Base-by-base conservation (phyloP, 148 eudicot species). In the Spergularia bocconei region DNA sequence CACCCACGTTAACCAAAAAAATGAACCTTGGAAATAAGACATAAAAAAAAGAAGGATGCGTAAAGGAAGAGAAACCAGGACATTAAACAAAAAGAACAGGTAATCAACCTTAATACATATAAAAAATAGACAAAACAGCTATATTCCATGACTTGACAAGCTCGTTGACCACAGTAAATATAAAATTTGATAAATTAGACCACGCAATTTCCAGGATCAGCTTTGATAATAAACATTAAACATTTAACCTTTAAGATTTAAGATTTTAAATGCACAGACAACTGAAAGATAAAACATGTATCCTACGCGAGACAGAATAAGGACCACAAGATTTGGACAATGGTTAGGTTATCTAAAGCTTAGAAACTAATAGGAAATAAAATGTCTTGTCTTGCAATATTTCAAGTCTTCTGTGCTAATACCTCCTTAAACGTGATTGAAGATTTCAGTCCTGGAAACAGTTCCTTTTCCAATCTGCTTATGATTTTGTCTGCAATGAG, bases 401-500 rank as follows among this genome's bases (percentile, higher is more conserved):
- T 2, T 29, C n/a, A 52, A 67, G 14, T 58, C 19, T 50, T 58
- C 48, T 20, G 21, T 15, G 9, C 58, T 11, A 41, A 25, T 88
- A 92, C 97, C 99, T 95, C 99, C 77, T 84, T 91, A 77, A 92
- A 92, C 33, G 84, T 78, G 77, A 92, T 88, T 16, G 96, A 84
- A 55, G 92, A 83, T 83, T 88, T 87, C 41, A 95, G 92, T 63
- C 99, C 99, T 4, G 99, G 99, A 84, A 95, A 92, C 51, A 95
- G 77, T 79, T 86, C 92, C 69, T 84, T 80, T 83, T 92, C 97
- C 77, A 95, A 89, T 84, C 99, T 89, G 87, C 91, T 80, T 21
- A 95, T 92, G 63, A 95, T 90, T 77, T 88, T 80, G 48, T 89
- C 97, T 4, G 96, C 93, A 51, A 95, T 82, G 74, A 82, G 80